phyloP scores from a whole-genome alignment of 1,284 basidiomycete species.

The Wolfiporia cocos region DNA sequence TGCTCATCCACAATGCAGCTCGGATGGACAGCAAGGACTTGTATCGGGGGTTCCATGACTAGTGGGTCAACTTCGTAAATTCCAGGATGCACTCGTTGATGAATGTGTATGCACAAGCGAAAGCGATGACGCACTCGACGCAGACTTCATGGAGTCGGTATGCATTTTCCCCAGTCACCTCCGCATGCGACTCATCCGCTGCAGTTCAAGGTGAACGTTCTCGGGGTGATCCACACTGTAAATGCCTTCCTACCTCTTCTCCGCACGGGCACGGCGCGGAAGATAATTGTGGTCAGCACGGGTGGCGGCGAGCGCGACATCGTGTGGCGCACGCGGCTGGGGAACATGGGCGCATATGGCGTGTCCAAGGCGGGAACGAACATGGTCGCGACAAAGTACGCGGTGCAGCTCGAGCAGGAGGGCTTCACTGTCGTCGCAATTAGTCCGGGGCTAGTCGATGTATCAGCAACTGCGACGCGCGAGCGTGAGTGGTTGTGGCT shows the following conservation, averaged over 20 bases:
- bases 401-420: constrained; percentile 26
- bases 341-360: constrained; percentile 23
- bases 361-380: constrained; percentile 33
- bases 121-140: constrained; percentile 11
- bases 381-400: constrained; percentile 34
- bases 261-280: constrained; percentile 27
- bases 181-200: no score
- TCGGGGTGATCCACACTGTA: constrained; percentile 31
- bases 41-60: constrained; percentile 8
- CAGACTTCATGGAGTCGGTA: constrained; percentile 8
- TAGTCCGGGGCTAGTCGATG: constrained; percentile 30
- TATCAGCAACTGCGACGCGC: neutral
- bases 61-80: constrained; percentile 5
- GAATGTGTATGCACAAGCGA: neutral
- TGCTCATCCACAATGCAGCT: constrained; percentile 26
- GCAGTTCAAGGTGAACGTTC: constrained; percentile 31
- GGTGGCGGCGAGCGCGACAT: constrained; percentile 26
- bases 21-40: constrained; percentile 3
- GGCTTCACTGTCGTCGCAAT: constrained; percentile 32
- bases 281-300: constrained; percentile 30
- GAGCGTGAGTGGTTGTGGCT: neutral
- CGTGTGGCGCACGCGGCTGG: constrained; percentile 12
- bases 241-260: constrained; percentile 34
- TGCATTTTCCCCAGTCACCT: no score
- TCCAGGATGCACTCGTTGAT: no score